These are phyloP conservation scores for Voacanga thouarsii DNA, from an alignment of 257 asterid genomes.

Conservation along the genomic window DNA sequence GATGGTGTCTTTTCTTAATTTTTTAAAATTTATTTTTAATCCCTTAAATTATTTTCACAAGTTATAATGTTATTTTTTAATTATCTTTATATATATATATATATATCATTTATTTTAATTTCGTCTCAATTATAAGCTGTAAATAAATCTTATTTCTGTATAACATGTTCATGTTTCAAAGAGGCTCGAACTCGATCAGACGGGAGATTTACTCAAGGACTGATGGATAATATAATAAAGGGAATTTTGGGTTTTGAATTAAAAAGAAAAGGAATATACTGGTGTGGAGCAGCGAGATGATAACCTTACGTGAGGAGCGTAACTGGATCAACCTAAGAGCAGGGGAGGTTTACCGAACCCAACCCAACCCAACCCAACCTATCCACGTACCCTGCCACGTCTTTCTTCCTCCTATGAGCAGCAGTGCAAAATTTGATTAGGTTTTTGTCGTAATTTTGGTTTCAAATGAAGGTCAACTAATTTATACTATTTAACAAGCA, in stretches of 20 bases:
- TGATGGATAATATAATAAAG: too few species aligned
- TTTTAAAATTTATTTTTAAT: too few species aligned
- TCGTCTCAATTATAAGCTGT: too few species aligned
- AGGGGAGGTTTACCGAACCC: slow-evolving; percentile 62
- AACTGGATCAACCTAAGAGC: slow-evolving; percentile 37
- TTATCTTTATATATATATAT: too few species aligned
- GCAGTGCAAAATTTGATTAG: background rate
- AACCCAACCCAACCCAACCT: slow-evolving; percentile 63
- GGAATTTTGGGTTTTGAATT: background rate
- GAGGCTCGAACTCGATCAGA: too few species aligned
- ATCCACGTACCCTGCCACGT: slow-evolving; percentile 44
- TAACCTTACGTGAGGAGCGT: slow-evolving; percentile 25
- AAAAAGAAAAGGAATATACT: background rate
- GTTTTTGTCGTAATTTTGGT: background rate
- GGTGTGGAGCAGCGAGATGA: slow-evolving; percentile 15
- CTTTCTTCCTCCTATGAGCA: background rate
- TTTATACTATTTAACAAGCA: background rate
- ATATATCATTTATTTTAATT: too few species aligned
- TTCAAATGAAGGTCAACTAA: slow-evolving; percentile 19
- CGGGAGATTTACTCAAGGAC: too few species aligned
- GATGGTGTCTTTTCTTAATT: too few species aligned
- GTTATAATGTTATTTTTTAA: too few species aligned
- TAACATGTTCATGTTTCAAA: too few species aligned
- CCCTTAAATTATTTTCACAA: too few species aligned
- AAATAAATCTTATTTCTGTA: too few species aligned